Percentiles rank a stretch among this genome's conserved stretches.
Conservation (phyloP, 1,284 basidiomycete species). For the Microbotryomycetes sp. region DNA sequence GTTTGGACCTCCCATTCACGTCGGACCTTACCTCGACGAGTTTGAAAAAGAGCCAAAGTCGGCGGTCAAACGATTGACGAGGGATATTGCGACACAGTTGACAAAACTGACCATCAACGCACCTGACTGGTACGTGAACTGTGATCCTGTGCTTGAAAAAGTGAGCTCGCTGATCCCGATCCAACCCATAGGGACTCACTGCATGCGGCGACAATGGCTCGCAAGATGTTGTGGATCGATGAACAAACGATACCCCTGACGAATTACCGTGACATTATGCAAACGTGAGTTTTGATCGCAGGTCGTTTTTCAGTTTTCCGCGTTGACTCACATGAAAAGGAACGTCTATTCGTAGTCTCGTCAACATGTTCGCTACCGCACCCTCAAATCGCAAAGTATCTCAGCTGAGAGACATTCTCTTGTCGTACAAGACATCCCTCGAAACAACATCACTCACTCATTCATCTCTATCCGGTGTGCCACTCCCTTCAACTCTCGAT, state of each 20-base stretch:
- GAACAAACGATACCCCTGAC: slow-evolving; percentile 65
- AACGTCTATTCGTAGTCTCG: slow-evolving; percentile 57
- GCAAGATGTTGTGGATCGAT: slow-evolving; percentile 78
- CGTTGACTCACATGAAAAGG: too few relatives aligned
- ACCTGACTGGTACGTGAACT: slow-evolving; percentile 68
- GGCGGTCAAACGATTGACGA: slow-evolving; percentile 82
- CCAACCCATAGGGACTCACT: slow-evolving; percentile 64
- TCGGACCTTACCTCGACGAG: slow-evolving; percentile 67
- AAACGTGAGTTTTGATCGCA: slow-evolving; percentile 59
- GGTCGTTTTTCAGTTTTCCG: neutral
- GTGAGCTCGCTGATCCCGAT: neutral
- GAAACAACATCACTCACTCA: slow-evolving; percentile 74
- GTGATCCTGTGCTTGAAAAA: neutral
- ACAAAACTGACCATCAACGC: slow-evolving; percentile 78
- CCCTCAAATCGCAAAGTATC: slow-evolving; percentile 54
- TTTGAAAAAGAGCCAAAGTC: slow-evolving; percentile 65
- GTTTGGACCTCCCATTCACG: slow-evolving; percentile 70
- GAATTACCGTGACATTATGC: slow-evolving; percentile 65
- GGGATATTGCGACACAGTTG: slow-evolving; percentile 62
- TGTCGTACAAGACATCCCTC: slow-evolving; percentile 81
- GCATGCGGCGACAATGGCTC: slow-evolving; percentile 77
- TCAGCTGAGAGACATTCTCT: slow-evolving; percentile 60
- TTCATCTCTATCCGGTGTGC: slow-evolving; percentile 64
- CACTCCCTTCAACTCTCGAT: slow-evolving; percentile 69
- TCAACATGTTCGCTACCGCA: slow-evolving; percentile 71